phyloP scores from a whole-genome alignment of 768 basidiomycete species.

The Trametes coccinea region DNA sequence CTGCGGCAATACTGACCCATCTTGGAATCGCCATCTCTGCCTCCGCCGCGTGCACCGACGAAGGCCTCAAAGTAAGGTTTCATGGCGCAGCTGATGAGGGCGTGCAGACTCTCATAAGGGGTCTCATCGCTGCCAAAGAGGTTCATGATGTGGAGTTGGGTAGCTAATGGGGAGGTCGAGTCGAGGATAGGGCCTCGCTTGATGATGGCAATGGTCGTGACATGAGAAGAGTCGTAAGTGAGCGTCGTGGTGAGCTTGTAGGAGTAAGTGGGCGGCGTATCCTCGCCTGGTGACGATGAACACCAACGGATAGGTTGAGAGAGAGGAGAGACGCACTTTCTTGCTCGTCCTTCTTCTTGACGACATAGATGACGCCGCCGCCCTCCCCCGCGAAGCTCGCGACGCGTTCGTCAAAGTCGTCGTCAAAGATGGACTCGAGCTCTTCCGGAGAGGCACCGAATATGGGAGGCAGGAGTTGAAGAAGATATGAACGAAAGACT shows the following conservation, averaged over 20 bases:
- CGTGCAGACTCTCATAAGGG: slow-evolving; percentile 94
- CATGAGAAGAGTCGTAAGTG: slow-evolving; percentile 75
- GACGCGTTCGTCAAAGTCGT: slow-evolving; percentile 74
- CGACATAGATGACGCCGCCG: slow-evolving; percentile 78
- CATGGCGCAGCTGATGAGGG: slow-evolving; percentile 91
- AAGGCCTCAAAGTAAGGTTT: slow-evolving; percentile 99
- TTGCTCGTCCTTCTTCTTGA: slow-evolving; percentile 72
- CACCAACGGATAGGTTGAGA: neutral
- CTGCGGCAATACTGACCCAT: slow-evolving; percentile 55
- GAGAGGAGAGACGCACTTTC: slow-evolving; percentile 54
- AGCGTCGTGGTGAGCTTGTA: slow-evolving; percentile 74
- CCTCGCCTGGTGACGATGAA: slow-evolving; percentile 47
- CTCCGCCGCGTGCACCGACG: slow-evolving; percentile 76
- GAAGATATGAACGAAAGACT: slow-evolving; percentile 70
- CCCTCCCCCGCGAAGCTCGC: slow-evolving; percentile 74
- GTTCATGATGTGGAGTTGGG: slow-evolving; percentile 90
- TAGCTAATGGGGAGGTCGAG: slow-evolving; percentile 71
- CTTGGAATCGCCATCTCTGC: slow-evolving; percentile 78
- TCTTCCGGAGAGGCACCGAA: slow-evolving; percentile 72
- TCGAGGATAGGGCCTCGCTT: slow-evolving; percentile 87
- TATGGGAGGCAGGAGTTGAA: slow-evolving; percentile 73
- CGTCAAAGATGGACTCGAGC: slow-evolving; percentile 67
- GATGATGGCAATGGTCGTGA: slow-evolving; percentile 91
- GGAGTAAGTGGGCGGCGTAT: slow-evolving; percentile 57
- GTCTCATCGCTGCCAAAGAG: slow-evolving; percentile 87